Evolutionary conservation across 2,329 filamentous ascomycete species (phyloP).

Genomic region (Alternaria brassicae): DNA sequence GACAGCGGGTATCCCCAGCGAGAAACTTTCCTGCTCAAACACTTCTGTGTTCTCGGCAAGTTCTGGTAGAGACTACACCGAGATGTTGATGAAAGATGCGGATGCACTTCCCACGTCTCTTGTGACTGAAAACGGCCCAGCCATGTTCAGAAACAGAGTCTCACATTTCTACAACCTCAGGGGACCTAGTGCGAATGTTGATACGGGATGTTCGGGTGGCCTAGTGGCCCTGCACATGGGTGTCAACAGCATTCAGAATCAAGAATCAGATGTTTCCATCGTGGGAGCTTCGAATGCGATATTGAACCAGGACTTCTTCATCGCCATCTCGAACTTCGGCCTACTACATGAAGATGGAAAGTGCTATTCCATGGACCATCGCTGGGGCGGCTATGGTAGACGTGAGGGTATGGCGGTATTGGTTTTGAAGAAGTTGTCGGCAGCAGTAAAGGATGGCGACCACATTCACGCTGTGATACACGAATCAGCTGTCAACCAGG

Average conservation of each 20-base stretch:
- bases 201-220: constrained; percentile 3
- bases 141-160: constrained; percentile 1
- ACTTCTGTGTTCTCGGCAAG: constrained; percentile 1
- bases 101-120: neutral
- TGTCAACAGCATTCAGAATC: constrained; percentile 1
- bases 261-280: neutral
- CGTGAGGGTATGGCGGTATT: constrained; percentile 1
- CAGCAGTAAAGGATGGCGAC: neutral
- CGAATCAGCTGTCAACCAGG: constrained; percentile 1
- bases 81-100: neutral
- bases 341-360: constrained; percentile 1
- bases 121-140: constrained; percentile 1
- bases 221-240: constrained; percentile 1
- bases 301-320: constrained; percentile 3
- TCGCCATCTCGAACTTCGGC: neutral
- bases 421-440: neutral
- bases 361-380: constrained; percentile 1
- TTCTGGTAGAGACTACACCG: neutral
- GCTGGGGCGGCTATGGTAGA: neutral
- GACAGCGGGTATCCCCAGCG: constrained; percentile 2
- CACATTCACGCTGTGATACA: constrained; percentile 3
- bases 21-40: constrained; percentile 4
- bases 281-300: neutral
- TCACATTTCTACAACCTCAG: constrained; percentile 4
- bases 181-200: neutral